Percentiles rank a stretch among this genome's conserved stretches.
Evolutionary conservation across 1,284 basidiomycete genomes (phyloP).

Genomic region (Cerioporus squamosus): DNA sequence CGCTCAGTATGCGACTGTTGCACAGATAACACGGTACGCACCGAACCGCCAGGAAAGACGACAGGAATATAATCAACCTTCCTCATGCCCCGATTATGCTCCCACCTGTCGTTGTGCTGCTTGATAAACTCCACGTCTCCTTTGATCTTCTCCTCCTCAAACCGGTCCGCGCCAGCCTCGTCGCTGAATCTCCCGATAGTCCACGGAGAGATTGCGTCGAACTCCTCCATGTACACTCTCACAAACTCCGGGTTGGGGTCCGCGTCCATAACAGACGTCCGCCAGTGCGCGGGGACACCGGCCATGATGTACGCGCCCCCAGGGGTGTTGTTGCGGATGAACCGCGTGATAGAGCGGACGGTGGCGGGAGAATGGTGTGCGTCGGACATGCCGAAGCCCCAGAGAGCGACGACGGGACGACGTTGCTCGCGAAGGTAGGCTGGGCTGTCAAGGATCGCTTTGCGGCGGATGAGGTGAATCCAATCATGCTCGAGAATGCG

Average conservation of each 20-base stretch:
- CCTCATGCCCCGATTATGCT: slow-evolving; percentile 40
- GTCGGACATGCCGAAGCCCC: slow-evolving; percentile 75
- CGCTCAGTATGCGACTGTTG: neutral
- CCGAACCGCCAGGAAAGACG: slow-evolving; percentile 75
- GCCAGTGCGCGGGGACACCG: slow-evolving; percentile 72
- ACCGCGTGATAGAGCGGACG: slow-evolving; percentile 55
- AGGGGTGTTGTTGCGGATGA: slow-evolving; percentile 62
- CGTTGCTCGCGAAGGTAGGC: slow-evolving; percentile 71
- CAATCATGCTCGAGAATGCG: slow-evolving; percentile 67
- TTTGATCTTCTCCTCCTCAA: slow-evolving; percentile 61
- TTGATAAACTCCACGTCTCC: slow-evolving; percentile 63
- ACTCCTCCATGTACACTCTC: slow-evolving; percentile 68
- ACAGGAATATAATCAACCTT: slow-evolving; percentile 78
- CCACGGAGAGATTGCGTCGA: slow-evolving; percentile 80
- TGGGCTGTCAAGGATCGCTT: slow-evolving; percentile 67
- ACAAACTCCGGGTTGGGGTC: slow-evolving; percentile 66
- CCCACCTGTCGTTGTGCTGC: slow-evolving; percentile 45
- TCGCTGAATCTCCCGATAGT: slow-evolving; percentile 68
- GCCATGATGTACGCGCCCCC: slow-evolving; percentile 76
- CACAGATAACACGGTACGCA: slow-evolving; percentile 40
- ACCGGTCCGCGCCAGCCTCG: slow-evolving; percentile 60
- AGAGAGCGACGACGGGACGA: slow-evolving; percentile 68
- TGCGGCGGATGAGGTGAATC: slow-evolving; percentile 64
- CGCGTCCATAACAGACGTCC: slow-evolving; percentile 66
- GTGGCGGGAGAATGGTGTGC: slow-evolving; percentile 63